Evolutionary conservation across 495 filamentous ascomycete genomes (phyloP), one percentile per base, ranked within the genome.

Genomic region (Hypoxylon subgilvum): DNA sequence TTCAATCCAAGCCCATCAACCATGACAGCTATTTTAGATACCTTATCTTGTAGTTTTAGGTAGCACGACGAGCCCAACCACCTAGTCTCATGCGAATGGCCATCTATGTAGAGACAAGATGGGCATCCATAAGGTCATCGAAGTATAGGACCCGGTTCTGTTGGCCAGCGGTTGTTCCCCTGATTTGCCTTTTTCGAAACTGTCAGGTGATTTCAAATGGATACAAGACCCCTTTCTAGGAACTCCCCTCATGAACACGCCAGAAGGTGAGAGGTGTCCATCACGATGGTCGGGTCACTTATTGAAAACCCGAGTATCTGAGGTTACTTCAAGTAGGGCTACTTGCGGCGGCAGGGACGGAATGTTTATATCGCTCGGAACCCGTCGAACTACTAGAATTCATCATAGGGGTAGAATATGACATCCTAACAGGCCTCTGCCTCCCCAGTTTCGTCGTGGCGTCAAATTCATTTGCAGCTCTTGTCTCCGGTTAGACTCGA

Each of bases 361-460:
- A 32, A 27, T 30, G 25, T 18, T 14, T 27, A 14, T 12, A 27
- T 50, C n/a, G 32, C 22, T 16, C 31, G 16, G 17, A 17, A 28
- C 22, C 28, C 1, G n/a, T n/a, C 28, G 9, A 13, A 9, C 21
- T 12, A 18, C n/a, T 21, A 42, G 9, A 5, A 10, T 55, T 35
- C 32, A 6, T 70, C 72, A 86, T 50, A 92, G 43, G n/a, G 89
- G 90, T 57, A 95, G 71, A 28, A 96, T 79, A 79, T 95, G 90
- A 69, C 93, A 97, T 25, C 93, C 93, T 53, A 97, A 74, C 61
- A 93, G 69, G 3, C 93, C 93, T 64, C 89, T 81, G 6, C 93
- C 93, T 39, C 92, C 93, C 93, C 93, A 97, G 66, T 89, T 76
- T 34, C 81, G 80, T 51, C 84, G 79, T 34, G 93, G 93, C 45